Conservation (phyloP, 2,329 filamentous ascomycete species). For the Exserohilum turcica region DNA sequence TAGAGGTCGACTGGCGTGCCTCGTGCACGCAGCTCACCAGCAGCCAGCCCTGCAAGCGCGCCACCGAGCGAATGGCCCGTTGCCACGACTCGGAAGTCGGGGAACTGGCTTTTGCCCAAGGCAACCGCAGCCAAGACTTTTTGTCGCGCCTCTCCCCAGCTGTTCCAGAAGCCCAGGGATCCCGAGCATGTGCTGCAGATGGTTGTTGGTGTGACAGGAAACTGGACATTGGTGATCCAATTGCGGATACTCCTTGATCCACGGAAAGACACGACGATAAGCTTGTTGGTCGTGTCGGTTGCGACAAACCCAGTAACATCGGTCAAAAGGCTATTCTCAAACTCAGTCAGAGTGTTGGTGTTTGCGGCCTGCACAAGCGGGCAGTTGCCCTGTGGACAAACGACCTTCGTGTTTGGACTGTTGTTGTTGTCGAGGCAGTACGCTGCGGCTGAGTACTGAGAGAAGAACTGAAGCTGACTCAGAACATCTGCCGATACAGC, state of each 20-base stretch:
- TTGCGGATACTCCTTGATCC: constrained; percentile 65
- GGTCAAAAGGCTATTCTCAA: constrained; percentile 50
- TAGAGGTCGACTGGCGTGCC: constrained; percentile 62
- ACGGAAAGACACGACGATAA: constrained; percentile 66
- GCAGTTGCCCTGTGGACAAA: constrained; percentile 55
- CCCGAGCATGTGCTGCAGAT: constrained; percentile 56
- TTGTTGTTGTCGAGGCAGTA: constrained; percentile 59
- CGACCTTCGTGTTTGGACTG: constrained; percentile 50
- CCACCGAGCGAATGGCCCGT: constrained; percentile 73
- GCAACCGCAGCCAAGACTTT: constrained; percentile 53
- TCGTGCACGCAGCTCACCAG: constrained; percentile 58
- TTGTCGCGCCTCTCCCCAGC: constrained; percentile 61
- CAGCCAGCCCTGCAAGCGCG: constrained; percentile 66
- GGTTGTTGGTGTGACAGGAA: constrained; percentile 49
- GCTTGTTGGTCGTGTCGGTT: constrained; percentile 52
- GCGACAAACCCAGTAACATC: constrained; percentile 57
- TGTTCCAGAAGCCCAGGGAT: constrained; percentile 64
- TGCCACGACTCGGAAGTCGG: constrained; percentile 60
- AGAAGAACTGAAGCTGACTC: constrained; percentile 53
- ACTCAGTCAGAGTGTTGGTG: constrained; percentile 55
- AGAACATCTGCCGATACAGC: constrained; percentile 50
- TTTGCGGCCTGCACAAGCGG: constrained; percentile 54
- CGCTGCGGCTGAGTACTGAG: constrained; percentile 59
- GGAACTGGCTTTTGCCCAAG: constrained; percentile 54
- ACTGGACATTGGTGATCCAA: constrained; percentile 63